phyloP scores from a whole-genome alignment of 148 eudicot species.

The Oxyria digyna region DNA sequence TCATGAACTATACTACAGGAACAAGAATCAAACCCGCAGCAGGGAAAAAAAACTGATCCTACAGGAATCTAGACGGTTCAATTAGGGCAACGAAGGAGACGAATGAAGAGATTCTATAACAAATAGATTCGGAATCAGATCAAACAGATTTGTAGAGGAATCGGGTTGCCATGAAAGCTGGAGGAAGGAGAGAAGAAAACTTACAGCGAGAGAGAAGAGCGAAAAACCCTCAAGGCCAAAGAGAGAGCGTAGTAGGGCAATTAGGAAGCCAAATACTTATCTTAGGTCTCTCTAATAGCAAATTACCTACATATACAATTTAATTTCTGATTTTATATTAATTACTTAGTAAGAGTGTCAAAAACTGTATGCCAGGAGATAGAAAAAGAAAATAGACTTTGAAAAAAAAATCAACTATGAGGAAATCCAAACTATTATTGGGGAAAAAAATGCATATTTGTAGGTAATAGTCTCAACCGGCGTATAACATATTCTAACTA shows the following conservation, averaged over 20 bases:
- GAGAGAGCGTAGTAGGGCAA: conserved; percentile 2
- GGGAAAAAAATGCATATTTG: too few relatives aligned
- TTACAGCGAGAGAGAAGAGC: conserved; percentile 14
- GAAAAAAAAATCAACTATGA: too few relatives aligned
- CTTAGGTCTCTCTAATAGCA: not conserved
- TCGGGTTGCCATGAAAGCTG: not conserved
- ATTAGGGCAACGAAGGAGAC: conserved; percentile 2
- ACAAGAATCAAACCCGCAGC: not conserved
- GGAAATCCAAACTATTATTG: too few relatives aligned
- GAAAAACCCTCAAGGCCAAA: conserved; percentile 12
- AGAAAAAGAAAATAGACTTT: not conserved
- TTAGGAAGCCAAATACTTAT: too few relatives aligned
- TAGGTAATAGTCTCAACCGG: not conserved
- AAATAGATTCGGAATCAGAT: not conserved
- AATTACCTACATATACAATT: not conserved
- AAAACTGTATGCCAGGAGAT: not conserved
- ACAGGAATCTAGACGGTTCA: not conserved
- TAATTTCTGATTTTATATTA: not conserved
- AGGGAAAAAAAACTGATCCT: not conserved
- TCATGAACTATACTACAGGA: not conserved
- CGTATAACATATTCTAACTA: not conserved
- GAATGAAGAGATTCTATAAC: not conserved
- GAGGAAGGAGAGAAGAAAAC: conserved; percentile 3
- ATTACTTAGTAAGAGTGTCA: not conserved
- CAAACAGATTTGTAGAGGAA: not conserved